Evolutionary conservation across 140 eudicot genomes (phyloP).

Genomic region (Erigeron philadelphicus): DNA sequence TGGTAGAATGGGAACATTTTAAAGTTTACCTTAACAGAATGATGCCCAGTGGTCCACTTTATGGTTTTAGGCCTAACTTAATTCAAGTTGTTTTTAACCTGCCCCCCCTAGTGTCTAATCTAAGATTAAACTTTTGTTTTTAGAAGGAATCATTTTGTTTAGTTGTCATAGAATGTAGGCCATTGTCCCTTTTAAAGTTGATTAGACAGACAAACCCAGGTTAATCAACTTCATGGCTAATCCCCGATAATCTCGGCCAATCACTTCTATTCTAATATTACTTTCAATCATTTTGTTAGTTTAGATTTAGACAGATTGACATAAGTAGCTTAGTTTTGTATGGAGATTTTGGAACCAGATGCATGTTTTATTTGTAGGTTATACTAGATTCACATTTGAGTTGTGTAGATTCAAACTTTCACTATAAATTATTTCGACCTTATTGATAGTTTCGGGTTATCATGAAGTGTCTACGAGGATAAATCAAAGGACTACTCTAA

Average conservation of each 20-base stretch:
- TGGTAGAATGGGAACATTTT: conserved; percentile 32
- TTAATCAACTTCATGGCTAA: conserved; percentile 25
- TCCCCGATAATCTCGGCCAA: conserved; percentile 58
- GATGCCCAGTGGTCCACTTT: conserved; percentile 26
- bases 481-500: too few relatives aligned
- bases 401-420: too few relatives aligned
- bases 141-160: conserved; percentile 36
- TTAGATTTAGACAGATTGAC: background rate
- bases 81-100: conserved; percentile 23
- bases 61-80: conserved; percentile 39
- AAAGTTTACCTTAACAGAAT: conserved; percentile 26
- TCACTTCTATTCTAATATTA: conserved; percentile 18
- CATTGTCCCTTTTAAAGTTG: conserved; percentile 29
- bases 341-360: background rate
- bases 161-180: conserved; percentile 31
- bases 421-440: too few relatives aligned
- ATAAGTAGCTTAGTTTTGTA: background rate
- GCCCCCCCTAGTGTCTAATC: conserved; percentile 33
- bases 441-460: too few relatives aligned
- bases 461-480: too few relatives aligned
- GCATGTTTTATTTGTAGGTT: too few relatives aligned
- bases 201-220: conserved; percentile 35
- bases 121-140: conserved; percentile 26
- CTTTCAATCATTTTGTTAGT: conserved; percentile 8
- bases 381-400: too few relatives aligned